phyloP scores from a whole-genome alignment of 768 basidiomycete species.

The Termitomyces sp. region DNA sequence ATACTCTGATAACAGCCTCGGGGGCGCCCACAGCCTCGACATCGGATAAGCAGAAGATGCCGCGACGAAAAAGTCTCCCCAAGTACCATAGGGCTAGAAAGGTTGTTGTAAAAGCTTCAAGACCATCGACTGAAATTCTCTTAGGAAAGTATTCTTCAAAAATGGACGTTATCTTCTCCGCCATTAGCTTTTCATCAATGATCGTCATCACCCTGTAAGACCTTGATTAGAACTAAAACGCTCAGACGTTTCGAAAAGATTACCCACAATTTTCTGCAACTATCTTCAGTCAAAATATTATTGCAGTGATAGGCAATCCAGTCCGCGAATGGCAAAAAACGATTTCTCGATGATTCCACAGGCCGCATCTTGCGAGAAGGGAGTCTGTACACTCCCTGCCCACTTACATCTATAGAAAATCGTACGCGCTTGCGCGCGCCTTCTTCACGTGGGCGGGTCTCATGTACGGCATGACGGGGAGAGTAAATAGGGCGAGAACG shows the following conservation, averaged over 20 bases:
- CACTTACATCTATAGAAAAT: background rate
- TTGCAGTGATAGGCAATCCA: slow-evolving; percentile 9
- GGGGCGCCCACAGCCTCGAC: slow-evolving; percentile 30
- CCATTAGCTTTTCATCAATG: background rate
- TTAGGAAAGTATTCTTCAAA: slow-evolving; percentile 1
- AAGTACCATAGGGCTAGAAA: slow-evolving; percentile 58
- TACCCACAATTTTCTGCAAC: background rate
- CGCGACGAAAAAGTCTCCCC: slow-evolving; percentile 42
- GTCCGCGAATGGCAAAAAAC: slow-evolving; percentile 4
- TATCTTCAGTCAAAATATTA: background rate
- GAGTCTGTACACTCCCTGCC: background rate
- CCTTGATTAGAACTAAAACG: background rate
- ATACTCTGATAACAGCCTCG: slow-evolving; percentile 42
- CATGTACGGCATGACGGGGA: background rate
- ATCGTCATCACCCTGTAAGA: background rate
- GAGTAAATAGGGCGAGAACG: slow-evolving; percentile 4
- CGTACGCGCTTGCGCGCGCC: slow-evolving; percentile 8
- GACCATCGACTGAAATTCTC: background rate
- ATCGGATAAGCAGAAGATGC: slow-evolving; percentile 28
- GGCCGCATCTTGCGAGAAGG: background rate
- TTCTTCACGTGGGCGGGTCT: background rate
- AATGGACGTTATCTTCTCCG: slow-evolving; percentile 4
- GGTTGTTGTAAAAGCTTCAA: slow-evolving; percentile 23
- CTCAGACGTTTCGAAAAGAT: background rate
- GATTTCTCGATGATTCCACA: background rate